Base-by-base conservation (phyloP, 345 rosid species). In the Camelina neglecta region DNA sequence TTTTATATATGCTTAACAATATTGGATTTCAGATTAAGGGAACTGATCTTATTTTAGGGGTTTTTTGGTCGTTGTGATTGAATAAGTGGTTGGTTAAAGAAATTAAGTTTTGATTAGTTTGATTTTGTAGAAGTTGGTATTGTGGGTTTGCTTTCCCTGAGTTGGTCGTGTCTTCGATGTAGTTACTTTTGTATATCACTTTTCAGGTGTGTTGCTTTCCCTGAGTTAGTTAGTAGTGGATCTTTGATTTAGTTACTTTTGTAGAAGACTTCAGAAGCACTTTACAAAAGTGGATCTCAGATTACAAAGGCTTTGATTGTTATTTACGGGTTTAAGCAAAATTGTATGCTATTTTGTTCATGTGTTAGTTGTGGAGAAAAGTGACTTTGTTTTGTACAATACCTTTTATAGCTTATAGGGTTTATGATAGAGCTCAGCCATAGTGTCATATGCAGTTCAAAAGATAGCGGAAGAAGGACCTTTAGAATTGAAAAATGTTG, bases 361-460 rank as follows among this genome's bases (percentile, higher is more conserved):
- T 49, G 42, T 60, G 51, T 36, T 23, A 23, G 23, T 23, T 71
- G 38, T 23, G 60, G 48, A 13, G 16, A 8, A 47, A 71, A 8
- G 13, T 3, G 51, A 18, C 45, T 58, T 70, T 12, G 65, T 70
- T 70, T 26, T 2, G 5, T 41, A 12, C 20, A 18, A 13, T 35
- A 49, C 31, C 50, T 72, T 21, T 21, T 2, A 24, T 16, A 60
- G 61, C 42, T 49, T 60, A 71, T 59, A 33, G 6, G 6, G 45
- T 58, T 60, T 48, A 33, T 59, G 20, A 58, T 10, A 45, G 16
- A 58, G n/a, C 45, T 59, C 0, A 2, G 11, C 1, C 9, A 11
- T 57, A 16, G 54, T 56, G 29, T 69, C 12, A 26, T 56, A 67
- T 67, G 3, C 1, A 51, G 20, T 18, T 50, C 35, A 42, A 15